Conservation (phyloP, 2,329 filamentous ascomycete species). For the Claviceps pusilla region DNA sequence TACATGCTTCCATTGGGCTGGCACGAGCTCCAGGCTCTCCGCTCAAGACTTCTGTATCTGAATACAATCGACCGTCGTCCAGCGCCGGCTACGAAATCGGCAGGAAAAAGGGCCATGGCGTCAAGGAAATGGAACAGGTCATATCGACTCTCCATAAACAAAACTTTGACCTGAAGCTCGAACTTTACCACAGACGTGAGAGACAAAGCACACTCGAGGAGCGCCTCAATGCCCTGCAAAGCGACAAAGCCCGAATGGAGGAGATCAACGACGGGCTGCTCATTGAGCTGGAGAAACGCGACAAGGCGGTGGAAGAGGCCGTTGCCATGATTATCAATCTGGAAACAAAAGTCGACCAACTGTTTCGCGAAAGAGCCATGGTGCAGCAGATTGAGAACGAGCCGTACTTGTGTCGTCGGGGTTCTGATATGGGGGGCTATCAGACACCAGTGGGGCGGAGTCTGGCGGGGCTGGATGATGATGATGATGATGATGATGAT, state of each 20-base stretch:
- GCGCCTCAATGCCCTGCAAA: conserved; percentile 38
- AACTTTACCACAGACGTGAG: conserved; percentile 55
- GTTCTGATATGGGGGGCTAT: conserved; percentile 14
- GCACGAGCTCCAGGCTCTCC: conserved; percentile 26
- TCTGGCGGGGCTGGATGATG: conserved; percentile 8
- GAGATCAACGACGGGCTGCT: conserved; percentile 44
- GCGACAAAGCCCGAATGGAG: conserved; percentile 36
- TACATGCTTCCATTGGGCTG: conserved; percentile 25
- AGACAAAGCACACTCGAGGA: conserved; percentile 45
- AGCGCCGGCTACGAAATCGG: conserved; percentile 24
- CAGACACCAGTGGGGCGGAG: conserved; percentile 10
- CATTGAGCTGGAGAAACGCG: conserved; percentile 48
- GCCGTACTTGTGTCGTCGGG: conserved; percentile 19
- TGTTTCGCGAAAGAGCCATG: conserved; percentile 38
- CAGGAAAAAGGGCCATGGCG: conserved; percentile 41
- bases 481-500: conserved; percentile 15
- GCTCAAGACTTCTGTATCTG: conserved; percentile 18
- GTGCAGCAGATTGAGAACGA: conserved; percentile 34
- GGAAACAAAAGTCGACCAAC: conserved; percentile 42
- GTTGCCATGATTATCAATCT: conserved; percentile 53
- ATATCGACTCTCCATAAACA: conserved; percentile 57
- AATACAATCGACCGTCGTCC: conserved; percentile 27
- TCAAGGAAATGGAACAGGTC: conserved; percentile 55
- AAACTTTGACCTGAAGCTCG: conserved; percentile 63
- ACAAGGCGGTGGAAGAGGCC: conserved; percentile 56